phyloP scores from a whole-genome alignment of 768 basidiomycete species.

The Lepiota venenata region DNA sequence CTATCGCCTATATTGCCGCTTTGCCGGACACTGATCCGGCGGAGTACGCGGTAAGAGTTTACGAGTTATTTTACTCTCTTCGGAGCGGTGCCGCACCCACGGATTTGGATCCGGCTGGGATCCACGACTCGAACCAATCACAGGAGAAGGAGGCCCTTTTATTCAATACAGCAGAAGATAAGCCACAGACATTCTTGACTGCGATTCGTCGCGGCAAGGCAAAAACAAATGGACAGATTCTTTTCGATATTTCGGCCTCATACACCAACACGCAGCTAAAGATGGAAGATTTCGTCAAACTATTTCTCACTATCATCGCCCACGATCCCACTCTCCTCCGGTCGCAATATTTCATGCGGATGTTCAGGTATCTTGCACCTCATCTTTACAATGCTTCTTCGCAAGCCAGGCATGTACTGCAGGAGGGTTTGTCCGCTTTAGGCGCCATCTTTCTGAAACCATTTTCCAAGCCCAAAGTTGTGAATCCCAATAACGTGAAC shows the following conservation, averaged over 20 bases:
- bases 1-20: slow-evolving; percentile 51
- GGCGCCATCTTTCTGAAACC: slow-evolving; percentile 49
- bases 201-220: slow-evolving; percentile 43
- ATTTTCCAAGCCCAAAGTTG: slow-evolving; percentile 39
- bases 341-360: slow-evolving; percentile 64
- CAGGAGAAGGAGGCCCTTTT: slow-evolving; percentile 73
- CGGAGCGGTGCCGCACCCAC: slow-evolving; percentile 35
- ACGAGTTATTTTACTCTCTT: slow-evolving; percentile 55
- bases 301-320: slow-evolving; percentile 78
- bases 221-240: slow-evolving; percentile 36
- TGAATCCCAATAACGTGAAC: slow-evolving; percentile 29
- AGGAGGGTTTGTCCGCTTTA: slow-evolving; percentile 69
- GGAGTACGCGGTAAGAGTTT: slow-evolving; percentile 56
- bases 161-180: slow-evolving; percentile 66
- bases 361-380: slow-evolving; percentile 55
- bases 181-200: slow-evolving; percentile 65
- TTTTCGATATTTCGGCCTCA: slow-evolving; percentile 52
- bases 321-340: slow-evolving; percentile 65
- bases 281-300: slow-evolving; percentile 63
- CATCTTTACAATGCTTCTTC: slow-evolving; percentile 54
- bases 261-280: slow-evolving; percentile 54
- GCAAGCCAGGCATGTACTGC: slow-evolving; percentile 50
- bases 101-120: slow-evolving; percentile 59
- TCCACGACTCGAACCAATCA: slow-evolving; percentile 55
- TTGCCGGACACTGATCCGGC: slow-evolving; percentile 44